phyloP scores from a whole-genome alignment of 352 stramenopile species.

The Stramenopiles sp. region DNA sequence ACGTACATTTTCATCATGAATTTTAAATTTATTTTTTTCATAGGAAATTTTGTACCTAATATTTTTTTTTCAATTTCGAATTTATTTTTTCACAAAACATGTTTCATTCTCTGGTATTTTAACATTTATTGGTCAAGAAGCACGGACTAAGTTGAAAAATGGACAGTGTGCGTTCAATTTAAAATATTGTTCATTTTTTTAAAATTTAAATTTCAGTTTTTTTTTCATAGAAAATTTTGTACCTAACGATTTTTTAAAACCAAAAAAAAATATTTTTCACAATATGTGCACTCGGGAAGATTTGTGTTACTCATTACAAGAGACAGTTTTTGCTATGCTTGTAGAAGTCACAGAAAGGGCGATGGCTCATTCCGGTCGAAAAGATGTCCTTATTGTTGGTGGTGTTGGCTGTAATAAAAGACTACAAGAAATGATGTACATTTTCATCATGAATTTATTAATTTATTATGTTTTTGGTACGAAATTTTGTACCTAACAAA shows the following conservation, averaged over 20 bases:
- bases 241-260: too few relatives aligned
- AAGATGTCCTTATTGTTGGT: conserved; percentile 87
- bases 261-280: conserved; percentile 17
- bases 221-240: too few relatives aligned
- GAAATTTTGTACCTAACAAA: too few relatives aligned
- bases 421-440: conserved; percentile 21
- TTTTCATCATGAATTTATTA: too few relatives aligned
- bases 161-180: conserved; percentile 12
- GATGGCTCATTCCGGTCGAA: conserved; percentile 88
- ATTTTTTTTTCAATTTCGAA: too few relatives aligned
- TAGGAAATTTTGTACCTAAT: too few relatives aligned
- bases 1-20: too few relatives aligned
- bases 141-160: conserved; percentile 19
- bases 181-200: too few relatives aligned
- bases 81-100: too few relatives aligned
- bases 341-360: conserved; percentile 96
- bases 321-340: conserved; percentile 98
- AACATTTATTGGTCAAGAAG: conserved; percentile 71
- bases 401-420: conserved; percentile 85
- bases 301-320: conserved; percentile 92
- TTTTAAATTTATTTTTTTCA: too few relatives aligned
- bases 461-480: too few relatives aligned
- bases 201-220: too few relatives aligned
- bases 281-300: conserved; percentile 66
- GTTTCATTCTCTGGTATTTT: conserved; percentile 89